These are phyloP conservation scores for Tuber microsphaerosporum DNA, from an alignment of 495 filamentous ascomycete species.

Conservation along the genomic window DNA sequence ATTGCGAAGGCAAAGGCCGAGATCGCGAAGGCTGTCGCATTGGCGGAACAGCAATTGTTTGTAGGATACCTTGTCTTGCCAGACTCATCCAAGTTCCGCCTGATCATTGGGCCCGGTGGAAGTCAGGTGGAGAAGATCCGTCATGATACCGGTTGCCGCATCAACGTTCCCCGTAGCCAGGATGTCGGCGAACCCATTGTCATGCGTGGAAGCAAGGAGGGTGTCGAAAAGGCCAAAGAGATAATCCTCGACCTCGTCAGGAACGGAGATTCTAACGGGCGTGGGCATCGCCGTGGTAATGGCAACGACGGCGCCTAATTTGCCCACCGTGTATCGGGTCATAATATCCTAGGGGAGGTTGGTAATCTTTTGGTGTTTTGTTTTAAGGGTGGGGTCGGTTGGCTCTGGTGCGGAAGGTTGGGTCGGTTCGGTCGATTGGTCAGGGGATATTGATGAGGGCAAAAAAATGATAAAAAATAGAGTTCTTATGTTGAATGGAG, in stretches of 20 bases:
- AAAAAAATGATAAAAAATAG: slow-evolving; percentile 1
- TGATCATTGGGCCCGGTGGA: slow-evolving; percentile 81
- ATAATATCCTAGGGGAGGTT: not conserved
- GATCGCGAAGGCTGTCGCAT: slow-evolving; percentile 62
- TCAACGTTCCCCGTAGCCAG: slow-evolving; percentile 81
- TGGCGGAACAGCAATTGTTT: slow-evolving; percentile 62
- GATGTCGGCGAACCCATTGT: slow-evolving; percentile 76
- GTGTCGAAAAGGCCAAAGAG: slow-evolving; percentile 79
- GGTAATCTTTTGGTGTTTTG: not conserved
- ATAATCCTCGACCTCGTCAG: slow-evolving; percentile 76
- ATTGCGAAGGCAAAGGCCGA: slow-evolving; percentile 68
- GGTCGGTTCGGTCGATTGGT: not conserved
- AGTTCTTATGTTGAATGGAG: not conserved
- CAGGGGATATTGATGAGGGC: not conserved
- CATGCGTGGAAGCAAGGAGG: slow-evolving; percentile 68
- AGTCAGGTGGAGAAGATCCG: slow-evolving; percentile 87
- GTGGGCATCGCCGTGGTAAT: not conserved
- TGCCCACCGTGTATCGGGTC: not conserved
- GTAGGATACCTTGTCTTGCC: slow-evolving; percentile 84
- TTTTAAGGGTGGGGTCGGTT: slow-evolving; percentile 21
- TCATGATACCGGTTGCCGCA: slow-evolving; percentile 82
- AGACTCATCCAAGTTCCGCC: slow-evolving; percentile 80
- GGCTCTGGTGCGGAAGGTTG: slow-evolving; percentile 13
- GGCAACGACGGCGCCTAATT: not conserved
- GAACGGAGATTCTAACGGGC: slow-evolving; percentile 39